Evolutionary conservation across 2,329 filamentous ascomycete genomes (phyloP), one percentile per base, ranked within the genome.

Genomic region (Colletotrichum lini): DNA sequence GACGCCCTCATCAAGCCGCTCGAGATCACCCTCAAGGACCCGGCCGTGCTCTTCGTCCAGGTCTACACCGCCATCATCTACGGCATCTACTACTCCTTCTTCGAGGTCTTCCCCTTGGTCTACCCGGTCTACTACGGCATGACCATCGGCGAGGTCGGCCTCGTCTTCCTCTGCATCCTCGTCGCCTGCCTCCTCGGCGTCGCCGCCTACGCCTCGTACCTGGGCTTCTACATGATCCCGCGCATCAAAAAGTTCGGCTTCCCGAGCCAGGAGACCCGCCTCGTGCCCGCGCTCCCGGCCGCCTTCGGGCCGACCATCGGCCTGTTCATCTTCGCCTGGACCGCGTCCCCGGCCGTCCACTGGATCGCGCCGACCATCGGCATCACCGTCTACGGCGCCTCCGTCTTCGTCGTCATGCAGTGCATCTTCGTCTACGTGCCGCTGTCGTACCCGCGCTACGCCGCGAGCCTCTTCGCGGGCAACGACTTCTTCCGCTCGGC

Each of bases 61-160:
- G 67, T 90, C 47, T 92, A 92, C 79, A 89, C 87, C 3, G 86
- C 86, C 65, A 85, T 92, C 74, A 86, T 89, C 74, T 92, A 91
- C 79, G 88, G 84, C 64, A 90, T 89, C 76, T 90, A 89, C 82
- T 89, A 89, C 76, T 86, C 83, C 52, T 92, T 83, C 79, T 92
- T 92, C 77, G 90, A 92, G 75, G 87, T 87, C n/a, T 92, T 92
- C 78, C 90, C 90, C 4, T 81, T 91, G 16, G 89, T 92, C 66
- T 93, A 90, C 77, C 84, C 85, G 2, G 84, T 84, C 49, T 82
- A 86, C 75, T 92, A 93, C 79, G 79, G 81, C 76, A 91, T 93
- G 85, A 86, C 84, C 70, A 79, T 88, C 2, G 89, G 89, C 42
- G 78, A 89, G 73, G 80, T 88, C 72, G 89, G 90, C 40, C 84